Percentiles rank a stretch among this genome's conserved stretches.
Conservation (phyloP, 805 yeast genomes). For the Candida peoriensis region DNA sequence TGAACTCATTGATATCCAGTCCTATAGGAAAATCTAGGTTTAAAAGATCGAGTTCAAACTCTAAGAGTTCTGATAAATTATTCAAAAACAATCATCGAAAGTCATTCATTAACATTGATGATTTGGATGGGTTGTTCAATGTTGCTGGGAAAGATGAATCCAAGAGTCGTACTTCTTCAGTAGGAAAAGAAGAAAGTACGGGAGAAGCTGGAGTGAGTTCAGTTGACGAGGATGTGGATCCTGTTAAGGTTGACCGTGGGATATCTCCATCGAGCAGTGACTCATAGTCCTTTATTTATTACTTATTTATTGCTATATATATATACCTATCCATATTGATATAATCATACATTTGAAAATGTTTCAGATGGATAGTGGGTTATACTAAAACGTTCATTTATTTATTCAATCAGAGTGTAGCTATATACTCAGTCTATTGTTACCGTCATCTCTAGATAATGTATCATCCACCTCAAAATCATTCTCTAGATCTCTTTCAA, state of each 20-base stretch:
- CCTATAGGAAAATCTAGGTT: not conserved
- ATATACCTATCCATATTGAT: too few relatives aligned
- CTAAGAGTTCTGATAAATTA: not conserved
- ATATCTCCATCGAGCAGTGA: not conserved
- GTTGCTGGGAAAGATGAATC: conserved; percentile 1
- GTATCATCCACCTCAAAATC: conserved; percentile 11
- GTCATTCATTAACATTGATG: conserved; percentile 15
- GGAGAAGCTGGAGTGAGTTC: too few relatives aligned
- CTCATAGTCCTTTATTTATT: too few relatives aligned
- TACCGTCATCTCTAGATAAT: conserved; percentile 10
- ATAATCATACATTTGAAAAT: too few relatives aligned
- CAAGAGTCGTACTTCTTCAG: too few relatives aligned
- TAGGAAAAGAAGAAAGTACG: too few relatives aligned
- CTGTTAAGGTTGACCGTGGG: conserved; percentile 18
- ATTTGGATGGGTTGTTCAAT: conserved; percentile 19
- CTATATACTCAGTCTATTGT: too few relatives aligned
- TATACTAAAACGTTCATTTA: too few relatives aligned
- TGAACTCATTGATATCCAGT: too few relatives aligned
- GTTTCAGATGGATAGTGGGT: too few relatives aligned
- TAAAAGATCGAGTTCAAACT: not conserved
- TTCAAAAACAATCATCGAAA: not conserved
- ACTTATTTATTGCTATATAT: conserved; percentile 1
- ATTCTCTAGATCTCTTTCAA: conserved; percentile 13
- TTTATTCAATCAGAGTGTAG: too few relatives aligned
- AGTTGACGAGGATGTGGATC: conserved; percentile 12